These are phyloP conservation scores for Aspergillus sp. DNA, from an alignment of 2,329 filamentous ascomycete species.

Conservation along the genomic window DNA sequence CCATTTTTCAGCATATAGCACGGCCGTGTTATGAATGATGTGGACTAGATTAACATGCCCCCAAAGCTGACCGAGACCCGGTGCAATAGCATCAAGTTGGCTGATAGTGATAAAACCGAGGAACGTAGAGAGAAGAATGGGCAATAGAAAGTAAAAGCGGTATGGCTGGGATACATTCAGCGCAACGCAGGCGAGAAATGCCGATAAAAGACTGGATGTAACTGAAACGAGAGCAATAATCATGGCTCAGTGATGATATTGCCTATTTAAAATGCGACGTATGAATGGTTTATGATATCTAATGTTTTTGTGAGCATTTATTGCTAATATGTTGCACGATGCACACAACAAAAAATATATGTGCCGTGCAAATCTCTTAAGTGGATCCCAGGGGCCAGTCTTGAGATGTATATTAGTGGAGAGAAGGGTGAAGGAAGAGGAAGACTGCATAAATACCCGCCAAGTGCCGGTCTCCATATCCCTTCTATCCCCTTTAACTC, in stretches of 20 bases:
- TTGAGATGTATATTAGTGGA: too few relatives aligned
- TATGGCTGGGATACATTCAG: not conserved
- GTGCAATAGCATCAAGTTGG: not conserved
- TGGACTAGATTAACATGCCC: not conserved
- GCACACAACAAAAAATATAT: too few relatives aligned
- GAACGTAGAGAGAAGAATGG: not conserved
- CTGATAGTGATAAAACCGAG: not conserved
- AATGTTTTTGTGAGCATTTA: too few relatives aligned
- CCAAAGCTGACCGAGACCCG: not conserved
- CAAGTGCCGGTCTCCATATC: too few relatives aligned
- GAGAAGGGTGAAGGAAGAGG: too few relatives aligned
- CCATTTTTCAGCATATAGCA: constrained; percentile 2
- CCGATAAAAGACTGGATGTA: not conserved
- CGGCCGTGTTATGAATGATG: not conserved
- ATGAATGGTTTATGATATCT: not conserved
- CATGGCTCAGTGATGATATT: not conserved
- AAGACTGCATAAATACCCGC: too few relatives aligned
- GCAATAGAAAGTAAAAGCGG: not conserved
- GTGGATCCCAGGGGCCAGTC: too few relatives aligned
- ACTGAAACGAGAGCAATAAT: not conserved
- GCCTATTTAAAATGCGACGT: not conserved
- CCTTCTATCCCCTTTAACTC: too few relatives aligned
- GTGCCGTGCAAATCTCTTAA: too few relatives aligned
- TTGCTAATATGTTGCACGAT: too few relatives aligned
- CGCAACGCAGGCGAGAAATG: constrained; percentile 1